These are phyloP conservation scores for Ustilago loliicola DNA, from an alignment of 1,284 basidiomycete species.

Conservation along the genomic window DNA sequence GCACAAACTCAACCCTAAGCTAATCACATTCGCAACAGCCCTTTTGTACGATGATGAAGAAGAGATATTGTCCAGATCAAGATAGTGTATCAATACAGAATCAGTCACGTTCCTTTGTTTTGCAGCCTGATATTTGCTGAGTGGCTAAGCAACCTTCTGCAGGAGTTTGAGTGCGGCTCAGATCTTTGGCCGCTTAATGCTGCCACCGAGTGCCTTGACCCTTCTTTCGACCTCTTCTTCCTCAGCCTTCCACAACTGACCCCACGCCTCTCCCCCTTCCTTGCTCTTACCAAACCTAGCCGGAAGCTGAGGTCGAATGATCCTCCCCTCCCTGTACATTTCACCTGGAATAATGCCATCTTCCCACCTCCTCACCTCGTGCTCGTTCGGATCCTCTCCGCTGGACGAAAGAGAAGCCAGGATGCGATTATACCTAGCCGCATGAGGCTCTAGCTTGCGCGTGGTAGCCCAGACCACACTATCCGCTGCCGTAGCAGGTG, in stretches of 20 bases:
- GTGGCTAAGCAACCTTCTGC: background rate
- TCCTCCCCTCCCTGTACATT: conserved; percentile 43
- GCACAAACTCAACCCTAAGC: background rate
- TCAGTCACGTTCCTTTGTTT: background rate
- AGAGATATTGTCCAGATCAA: background rate
- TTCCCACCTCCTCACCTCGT: conserved; percentile 15
- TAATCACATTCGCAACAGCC: background rate
- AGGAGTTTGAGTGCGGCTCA: background rate
- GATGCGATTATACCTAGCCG: conserved; percentile 16
- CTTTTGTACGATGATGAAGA: conserved; percentile 1
- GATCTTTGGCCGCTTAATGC: conserved; percentile 34
- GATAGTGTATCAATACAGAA: conserved; percentile 15
- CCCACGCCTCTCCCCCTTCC: conserved; percentile 9
- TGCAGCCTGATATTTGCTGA: background rate
- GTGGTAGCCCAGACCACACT: conserved; percentile 50
- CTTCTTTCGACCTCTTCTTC: conserved; percentile 26
- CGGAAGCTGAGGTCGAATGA: conserved; percentile 35
- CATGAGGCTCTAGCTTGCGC: conserved; percentile 31
- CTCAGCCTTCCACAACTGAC: conserved; percentile 29
- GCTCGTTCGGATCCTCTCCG: background rate
- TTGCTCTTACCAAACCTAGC: conserved; percentile 7
- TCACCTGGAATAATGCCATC: conserved; percentile 26
- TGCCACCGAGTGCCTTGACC: conserved; percentile 26
- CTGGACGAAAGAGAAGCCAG: background rate
- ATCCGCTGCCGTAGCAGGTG: conserved; percentile 50